Evolutionary conservation across 2,329 filamentous ascomycete species (phyloP), one percentile per base, ranked within the genome.

Genomic region (Zymoseptoria pseudotritici): DNA sequence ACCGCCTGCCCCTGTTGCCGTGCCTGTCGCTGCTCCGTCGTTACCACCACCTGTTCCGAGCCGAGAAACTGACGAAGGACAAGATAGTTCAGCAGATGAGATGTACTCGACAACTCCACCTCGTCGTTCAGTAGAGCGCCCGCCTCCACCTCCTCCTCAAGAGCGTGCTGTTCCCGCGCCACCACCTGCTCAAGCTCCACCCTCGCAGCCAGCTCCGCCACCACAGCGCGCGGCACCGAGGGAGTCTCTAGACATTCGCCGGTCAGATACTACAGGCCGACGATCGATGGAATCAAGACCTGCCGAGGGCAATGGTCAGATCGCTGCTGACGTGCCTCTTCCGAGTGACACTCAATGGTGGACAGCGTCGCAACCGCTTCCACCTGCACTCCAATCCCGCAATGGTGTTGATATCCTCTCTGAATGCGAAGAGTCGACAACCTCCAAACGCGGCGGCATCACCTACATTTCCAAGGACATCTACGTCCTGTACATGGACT

Each of bases 401-500:
- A 88, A 86, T 67, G 88, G 86, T 66, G 56, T 70, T 9, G 94
- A 99, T 71, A 81, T 97, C 17, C 83, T 91, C 57, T 88, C 85
- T 56, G 91, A 97, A 74, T 82, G 87, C 21, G 90, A 96, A 65
- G 90, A 97, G 71, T 85, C 86, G 1, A 86, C 82, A 6, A 83
- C 87, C 13, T 82, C 83, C 10, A 86, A 86, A 64, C 83, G 86
- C 13, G 87, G 87, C 26, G 86, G 89, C 24, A 87, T 86, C 72
- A 85, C 85, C 0, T 82, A 82, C 1, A 79, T 96, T 20, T 89
- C 87, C 6, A 92, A 92, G 65, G 86, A 92, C 61, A 82, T 97
- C 50, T 94, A 88, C 67, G 80, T 97, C n/a, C 78, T 99, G 8
- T 99, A 90, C 78, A 87, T 91, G 69, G 94, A 99, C 76, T 99